A percentile compares a stretch with the other conserved stretches of the same genome.
Evolutionary conservation across 2,329 filamentous ascomycete genomes (phyloP).

Genomic region (Phialophora verrucosa): DNA sequence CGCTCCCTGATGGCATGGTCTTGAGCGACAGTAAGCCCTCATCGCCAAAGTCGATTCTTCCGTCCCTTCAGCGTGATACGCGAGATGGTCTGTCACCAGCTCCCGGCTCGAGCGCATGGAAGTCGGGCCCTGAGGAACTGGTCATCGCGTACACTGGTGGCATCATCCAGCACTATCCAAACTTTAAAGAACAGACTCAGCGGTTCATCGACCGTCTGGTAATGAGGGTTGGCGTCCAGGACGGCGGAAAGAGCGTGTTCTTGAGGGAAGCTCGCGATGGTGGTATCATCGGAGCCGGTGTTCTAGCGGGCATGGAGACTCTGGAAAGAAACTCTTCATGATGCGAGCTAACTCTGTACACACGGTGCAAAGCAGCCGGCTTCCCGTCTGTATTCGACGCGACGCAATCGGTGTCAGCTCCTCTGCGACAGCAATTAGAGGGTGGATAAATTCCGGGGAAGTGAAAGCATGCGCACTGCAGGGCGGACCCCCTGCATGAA

Average conservation of each 20-base stretch:
- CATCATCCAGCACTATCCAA: conserved; percentile 78
- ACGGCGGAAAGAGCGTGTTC: conserved; percentile 57
- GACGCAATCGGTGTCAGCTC: background rate
- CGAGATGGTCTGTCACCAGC: conserved; percentile 36
- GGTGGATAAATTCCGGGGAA: background rate
- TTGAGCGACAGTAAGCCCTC: conserved; percentile 31
- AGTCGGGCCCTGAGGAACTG: conserved; percentile 61
- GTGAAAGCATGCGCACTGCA: conserved; percentile 4
- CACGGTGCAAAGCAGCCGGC: background rate
- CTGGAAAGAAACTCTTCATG: conserved; percentile 11
- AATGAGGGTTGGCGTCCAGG: conserved; percentile 52
- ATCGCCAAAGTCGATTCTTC: conserved; percentile 30
- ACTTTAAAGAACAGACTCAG: conserved; percentile 74
- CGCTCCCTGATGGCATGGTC: conserved; percentile 25
- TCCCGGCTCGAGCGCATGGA: conserved; percentile 35
- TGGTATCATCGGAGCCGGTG: conserved; percentile 62
- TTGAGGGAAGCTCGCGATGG: conserved; percentile 60
- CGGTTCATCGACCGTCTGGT: conserved; percentile 66
- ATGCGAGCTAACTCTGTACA: background rate
- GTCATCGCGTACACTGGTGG: conserved; percentile 81
- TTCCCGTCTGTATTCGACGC: background rate
- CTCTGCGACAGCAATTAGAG: background rate
- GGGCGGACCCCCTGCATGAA: conserved; percentile 7
- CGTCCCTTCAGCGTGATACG: conserved; percentile 17
- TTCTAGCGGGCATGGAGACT: conserved; percentile 57